Evolutionary conservation across 2,329 filamentous ascomycete species (phyloP).

Genomic region (Blumeria hordei): DNA sequence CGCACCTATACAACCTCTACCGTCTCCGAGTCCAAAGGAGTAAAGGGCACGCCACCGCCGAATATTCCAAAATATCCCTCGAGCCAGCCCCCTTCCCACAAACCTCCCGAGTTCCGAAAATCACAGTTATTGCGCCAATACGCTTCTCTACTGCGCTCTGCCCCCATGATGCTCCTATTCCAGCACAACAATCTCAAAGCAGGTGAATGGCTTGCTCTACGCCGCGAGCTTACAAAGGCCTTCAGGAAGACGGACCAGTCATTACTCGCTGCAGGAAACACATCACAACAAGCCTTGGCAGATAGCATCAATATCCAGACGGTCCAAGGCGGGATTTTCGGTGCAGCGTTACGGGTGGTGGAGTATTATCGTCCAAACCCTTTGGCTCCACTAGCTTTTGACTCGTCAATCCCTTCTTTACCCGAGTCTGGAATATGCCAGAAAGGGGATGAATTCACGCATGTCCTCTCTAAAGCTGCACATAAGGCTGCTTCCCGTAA

Average conservation of each 20-base stretch:
- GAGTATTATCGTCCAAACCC: slow-evolving; percentile 49
- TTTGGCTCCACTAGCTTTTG: background rate
- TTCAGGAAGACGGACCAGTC: slow-evolving; percentile 37
- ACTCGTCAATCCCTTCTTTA: too few relatives aligned
- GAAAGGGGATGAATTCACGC: slow-evolving; percentile 19
- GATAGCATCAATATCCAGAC: slow-evolving; percentile 52
- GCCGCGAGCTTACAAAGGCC: slow-evolving; percentile 35
- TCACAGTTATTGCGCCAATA: slow-evolving; percentile 63
- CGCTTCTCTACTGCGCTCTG: slow-evolving; percentile 45
- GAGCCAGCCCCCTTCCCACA: slow-evolving; percentile 68
- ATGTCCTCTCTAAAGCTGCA: slow-evolving; percentile 28
- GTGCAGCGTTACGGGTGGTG: slow-evolving; percentile 58
- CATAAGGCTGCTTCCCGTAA: slow-evolving; percentile 17
- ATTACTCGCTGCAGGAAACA: slow-evolving; percentile 16
- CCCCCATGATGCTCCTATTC: slow-evolving; percentile 45
- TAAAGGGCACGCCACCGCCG: background rate
- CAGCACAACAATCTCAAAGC: slow-evolving; percentile 53
- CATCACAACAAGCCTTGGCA: slow-evolving; percentile 23
- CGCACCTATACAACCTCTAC: too few relatives aligned
- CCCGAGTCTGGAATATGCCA: background rate
- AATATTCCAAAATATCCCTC: slow-evolving; percentile 20
- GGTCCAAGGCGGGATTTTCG: slow-evolving; percentile 72
- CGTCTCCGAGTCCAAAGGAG: too few relatives aligned
- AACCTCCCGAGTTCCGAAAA: slow-evolving; percentile 68
- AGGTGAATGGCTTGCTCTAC: slow-evolving; percentile 39